Evolutionary conservation across 257 asterid species (phyloP), one percentile per base, ranked within the genome.

Genomic region (Leptodermis oblonga): DNA sequence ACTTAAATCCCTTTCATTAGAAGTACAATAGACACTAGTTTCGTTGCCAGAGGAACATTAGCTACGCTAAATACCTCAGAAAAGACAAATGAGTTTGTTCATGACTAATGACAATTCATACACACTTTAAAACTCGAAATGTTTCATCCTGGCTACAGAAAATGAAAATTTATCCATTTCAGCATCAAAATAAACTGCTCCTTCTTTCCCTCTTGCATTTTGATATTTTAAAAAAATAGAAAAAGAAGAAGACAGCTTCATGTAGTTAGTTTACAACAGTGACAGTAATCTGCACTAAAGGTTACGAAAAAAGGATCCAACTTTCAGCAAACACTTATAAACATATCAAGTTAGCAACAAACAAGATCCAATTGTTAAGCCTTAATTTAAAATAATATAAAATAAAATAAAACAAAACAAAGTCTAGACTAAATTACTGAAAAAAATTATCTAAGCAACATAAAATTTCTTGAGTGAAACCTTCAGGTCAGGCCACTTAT

Each of bases 401-500:
- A n/a, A n/a, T n/a, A n/a, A n/a, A n/a, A n/a, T n/a, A n/a, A n/a
- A n/a, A n/a, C n/a, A n/a, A n/a, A n/a, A n/a, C n/a, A n/a, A n/a
- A n/a, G n/a, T n/a, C n/a, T n/a, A n/a, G n/a, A n/a, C n/a, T n/a
- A n/a, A n/a, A n/a, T n/a, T n/a, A n/a, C n/a, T n/a, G n/a, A n/a
- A n/a, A n/a, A n/a, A n/a, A n/a, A n/a, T n/a, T n/a, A n/a, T n/a
- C n/a, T n/a, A n/a, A n/a, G n/a, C n/a, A n/a, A n/a, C n/a, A n/a
- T n/a, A n/a, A n/a, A n/a, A n/a, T n/a, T n/a, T n/a, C n/a, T 33
- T 31, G 26, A 45, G 20, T 15, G 23, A 52, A 49, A 88, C 97
- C 96, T 86, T 89, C 39, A 76, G 69, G 69, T 92, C 86, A 62
- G 89, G 86, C 98, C 97, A 92, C 37, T 75, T 60, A 72, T 81